Conservation (phyloP, 225 moss, liverwort and hornwort species). For the Physcomitrium patens region DNA sequence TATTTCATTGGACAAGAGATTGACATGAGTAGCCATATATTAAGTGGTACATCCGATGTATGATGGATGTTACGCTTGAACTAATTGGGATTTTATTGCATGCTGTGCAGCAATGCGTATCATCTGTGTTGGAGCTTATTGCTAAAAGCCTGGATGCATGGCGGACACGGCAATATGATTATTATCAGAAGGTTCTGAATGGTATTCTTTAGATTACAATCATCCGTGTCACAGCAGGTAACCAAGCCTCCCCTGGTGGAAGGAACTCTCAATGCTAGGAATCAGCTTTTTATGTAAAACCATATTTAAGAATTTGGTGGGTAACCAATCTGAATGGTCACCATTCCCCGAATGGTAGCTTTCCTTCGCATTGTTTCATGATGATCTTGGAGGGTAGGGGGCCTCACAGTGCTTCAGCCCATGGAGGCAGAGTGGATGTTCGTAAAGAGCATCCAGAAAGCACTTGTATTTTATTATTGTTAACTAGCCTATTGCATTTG, state of each 20-base stretch:
- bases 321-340: slow-evolving; percentile 31
- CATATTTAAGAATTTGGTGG: slow-evolving; percentile 29
- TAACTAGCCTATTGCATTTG: slow-evolving; percentile 50
- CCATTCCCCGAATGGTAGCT: slow-evolving; percentile 32
- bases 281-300: slow-evolving; percentile 27
- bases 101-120: slow-evolving; percentile 91
- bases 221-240: slow-evolving; percentile 30
- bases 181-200: slow-evolving; percentile 98
- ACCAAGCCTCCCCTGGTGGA: slow-evolving; percentile 26
- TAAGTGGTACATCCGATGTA: too few relatives aligned
- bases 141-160: slow-evolving; percentile 99
- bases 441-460: slow-evolving; percentile 37
- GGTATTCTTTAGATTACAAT: slow-evolving; percentile 80
- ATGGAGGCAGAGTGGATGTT: slow-evolving; percentile 21
- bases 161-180: slow-evolving; percentile 98
- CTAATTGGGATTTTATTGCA: slow-evolving; percentile 4
- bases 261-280: slow-evolving; percentile 19
- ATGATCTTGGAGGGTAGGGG: slow-evolving; percentile 22
- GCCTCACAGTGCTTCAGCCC: slow-evolving; percentile 35
- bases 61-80: too few relatives aligned
- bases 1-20: too few relatives aligned
- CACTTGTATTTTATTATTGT: slow-evolving; percentile 67
- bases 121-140: slow-evolving; percentile 94
- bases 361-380: slow-evolving; percentile 32
- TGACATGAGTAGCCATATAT: too few relatives aligned